phyloP scores from a whole-genome alignment of 1,139 yeast genomes.

The Pichia sp. region DNA sequence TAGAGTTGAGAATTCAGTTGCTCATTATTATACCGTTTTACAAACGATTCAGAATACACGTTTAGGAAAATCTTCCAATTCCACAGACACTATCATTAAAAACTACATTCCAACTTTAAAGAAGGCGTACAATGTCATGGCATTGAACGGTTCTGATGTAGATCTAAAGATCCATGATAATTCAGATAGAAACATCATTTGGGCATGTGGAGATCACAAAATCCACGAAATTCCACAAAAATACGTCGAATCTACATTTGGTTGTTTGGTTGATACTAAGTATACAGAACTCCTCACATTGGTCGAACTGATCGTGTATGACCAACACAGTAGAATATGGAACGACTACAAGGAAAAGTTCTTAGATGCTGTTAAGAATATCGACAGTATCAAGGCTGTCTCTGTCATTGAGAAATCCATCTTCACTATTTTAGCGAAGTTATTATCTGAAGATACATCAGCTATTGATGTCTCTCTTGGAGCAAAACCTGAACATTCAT shows the following conservation, averaged over 20 bases:
- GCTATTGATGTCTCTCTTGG: constrained; percentile 10
- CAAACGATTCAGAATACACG: constrained; percentile 13
- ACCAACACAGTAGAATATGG: constrained; percentile 21
- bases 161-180: constrained; percentile 39
- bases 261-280: constrained; percentile 5
- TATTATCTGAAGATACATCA: constrained; percentile 9
- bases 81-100: neutral
- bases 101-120: constrained; percentile 12
- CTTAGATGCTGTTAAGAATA: constrained; percentile 10
- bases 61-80: constrained; percentile 2
- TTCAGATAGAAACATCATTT: constrained; percentile 46
- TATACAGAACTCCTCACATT: constrained; percentile 32
- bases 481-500: constrained; percentile 14
- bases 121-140: constrained; percentile 6
- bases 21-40: constrained; percentile 22
- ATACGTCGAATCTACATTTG: constrained; percentile 4
- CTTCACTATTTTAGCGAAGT: constrained; percentile 16
- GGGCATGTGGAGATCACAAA: constrained; percentile 44
- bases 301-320: constrained; percentile 34
- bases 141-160: constrained; percentile 14
- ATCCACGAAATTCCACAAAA: constrained; percentile 12
- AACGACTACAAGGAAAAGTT: constrained; percentile 19
- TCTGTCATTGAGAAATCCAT: constrained; percentile 27
- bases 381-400: constrained; percentile 3
- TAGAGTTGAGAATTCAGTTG: constrained; percentile 40